These are phyloP conservation scores for Penicillium salamii DNA, from an alignment of 495 filamentous ascomycete genomes.

Conservation along the genomic window DNA sequence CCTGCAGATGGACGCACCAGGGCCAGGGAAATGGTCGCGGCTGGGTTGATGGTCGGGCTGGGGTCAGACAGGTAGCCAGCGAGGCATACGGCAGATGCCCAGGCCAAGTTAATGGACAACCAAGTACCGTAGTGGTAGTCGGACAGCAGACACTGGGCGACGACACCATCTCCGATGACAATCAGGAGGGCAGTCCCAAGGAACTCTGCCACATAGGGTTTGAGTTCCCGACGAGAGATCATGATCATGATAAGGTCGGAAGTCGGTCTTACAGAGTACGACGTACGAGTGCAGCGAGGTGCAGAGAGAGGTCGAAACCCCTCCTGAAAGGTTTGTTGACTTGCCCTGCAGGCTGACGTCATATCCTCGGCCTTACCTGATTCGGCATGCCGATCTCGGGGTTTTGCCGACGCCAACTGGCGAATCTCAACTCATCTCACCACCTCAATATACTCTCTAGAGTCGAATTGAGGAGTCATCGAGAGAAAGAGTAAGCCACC, in stretches of 20 bases:
- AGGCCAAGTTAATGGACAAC: constrained; percentile 37
- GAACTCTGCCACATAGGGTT: constrained; percentile 35
- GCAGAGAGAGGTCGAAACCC: background rate
- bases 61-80: constrained; percentile 30
- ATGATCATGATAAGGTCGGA: background rate
- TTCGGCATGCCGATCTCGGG: background rate
- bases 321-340: background rate
- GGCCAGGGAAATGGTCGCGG: constrained; percentile 27
- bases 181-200: constrained; percentile 34
- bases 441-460: too few species aligned
- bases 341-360: background rate
- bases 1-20: constrained; percentile 28
- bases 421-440: too few species aligned
- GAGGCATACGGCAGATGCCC: constrained; percentile 33
- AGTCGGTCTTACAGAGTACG: too few species aligned
- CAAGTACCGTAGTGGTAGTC: constrained; percentile 39
- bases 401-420: too few species aligned
- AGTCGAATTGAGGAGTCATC: too few species aligned
- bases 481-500: too few species aligned
- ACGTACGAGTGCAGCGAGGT: too few species aligned
- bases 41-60: constrained; percentile 33
- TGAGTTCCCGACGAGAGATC: constrained; percentile 29
- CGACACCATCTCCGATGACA: constrained; percentile 37
- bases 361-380: background rate
- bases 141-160: constrained; percentile 34